These are phyloP conservation scores for Trichoderma gracile DNA, from an alignment of 2,329 filamentous ascomycete genomes.

Conservation along the genomic window DNA sequence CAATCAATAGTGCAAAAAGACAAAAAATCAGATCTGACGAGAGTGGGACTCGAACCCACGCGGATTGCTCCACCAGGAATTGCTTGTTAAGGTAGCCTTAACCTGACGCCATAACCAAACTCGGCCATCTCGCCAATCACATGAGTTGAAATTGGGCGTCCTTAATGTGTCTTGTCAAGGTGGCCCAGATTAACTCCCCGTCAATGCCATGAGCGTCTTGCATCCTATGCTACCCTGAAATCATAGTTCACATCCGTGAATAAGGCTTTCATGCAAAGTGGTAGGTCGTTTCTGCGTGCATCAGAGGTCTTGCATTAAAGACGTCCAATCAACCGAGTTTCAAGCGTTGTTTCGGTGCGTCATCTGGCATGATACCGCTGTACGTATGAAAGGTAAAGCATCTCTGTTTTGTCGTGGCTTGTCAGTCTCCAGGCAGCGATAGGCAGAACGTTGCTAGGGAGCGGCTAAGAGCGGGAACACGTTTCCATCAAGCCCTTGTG, in stretches of 20 bases:
- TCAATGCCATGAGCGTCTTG: neutral
- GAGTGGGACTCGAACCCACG: constrained; percentile 30
- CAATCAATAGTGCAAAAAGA: neutral
- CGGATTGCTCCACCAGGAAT: constrained; percentile 28
- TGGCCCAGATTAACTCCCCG: too few species aligned
- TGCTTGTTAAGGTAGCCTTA: constrained; percentile 28
- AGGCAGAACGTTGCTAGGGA: neutral
- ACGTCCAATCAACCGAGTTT: too few species aligned
- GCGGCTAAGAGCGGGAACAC: neutral
- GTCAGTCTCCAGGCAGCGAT: neutral
- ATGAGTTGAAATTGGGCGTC: constrained; percentile 3
- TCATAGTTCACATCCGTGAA: too few species aligned
- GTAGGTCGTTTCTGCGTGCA: too few species aligned
- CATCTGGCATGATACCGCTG: neutral
- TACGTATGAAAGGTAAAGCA: too few species aligned
- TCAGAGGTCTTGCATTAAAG: too few species aligned
- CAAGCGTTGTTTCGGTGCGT: too few species aligned
- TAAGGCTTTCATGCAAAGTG: too few species aligned
- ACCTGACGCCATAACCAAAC: constrained; percentile 28
- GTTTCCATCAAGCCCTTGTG: neutral
- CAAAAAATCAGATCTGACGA: constrained; percentile 25
- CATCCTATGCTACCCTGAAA: neutral
- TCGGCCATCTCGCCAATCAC: constrained; percentile 27
- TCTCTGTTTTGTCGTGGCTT: neutral
- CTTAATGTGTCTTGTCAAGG: neutral